These are phyloP conservation scores for Cicer cuneatum DNA, from an alignment of 306 rosid species.

Conservation along the genomic window DNA sequence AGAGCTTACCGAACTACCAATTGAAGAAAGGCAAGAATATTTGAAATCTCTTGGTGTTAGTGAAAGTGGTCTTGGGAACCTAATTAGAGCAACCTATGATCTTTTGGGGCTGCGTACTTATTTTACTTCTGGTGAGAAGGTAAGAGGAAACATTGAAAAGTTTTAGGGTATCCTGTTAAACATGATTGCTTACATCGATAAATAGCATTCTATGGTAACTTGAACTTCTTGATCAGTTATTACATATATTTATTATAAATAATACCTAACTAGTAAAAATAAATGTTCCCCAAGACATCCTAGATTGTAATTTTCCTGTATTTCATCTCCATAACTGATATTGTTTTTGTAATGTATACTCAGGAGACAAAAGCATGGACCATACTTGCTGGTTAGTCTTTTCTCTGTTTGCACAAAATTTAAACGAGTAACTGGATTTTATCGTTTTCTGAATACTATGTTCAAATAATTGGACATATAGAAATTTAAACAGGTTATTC, in stretches of 20 bases:
- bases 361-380: constrained; percentile 99
- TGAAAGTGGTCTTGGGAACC: constrained; percentile 97
- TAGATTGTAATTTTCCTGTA: background rate
- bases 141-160: constrained; percentile 45
- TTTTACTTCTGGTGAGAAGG: constrained; percentile 99
- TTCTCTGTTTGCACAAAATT: constrained; percentile 14
- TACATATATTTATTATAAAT: constrained; percentile 6
- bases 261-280: background rate
- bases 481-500: constrained; percentile 23
- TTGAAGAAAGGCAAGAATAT: constrained; percentile 87
- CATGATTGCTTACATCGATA: background rate
- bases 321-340: constrained; percentile 42
- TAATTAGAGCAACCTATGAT: constrained; percentile 84
- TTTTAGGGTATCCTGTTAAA: constrained; percentile 13
- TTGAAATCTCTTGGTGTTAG: constrained; percentile 86
- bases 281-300: constrained; percentile 11
- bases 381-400: constrained; percentile 81
- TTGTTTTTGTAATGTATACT: constrained; percentile 30
- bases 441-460: constrained; percentile 37
- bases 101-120: constrained; percentile 88
- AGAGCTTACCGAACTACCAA: constrained; percentile 85
- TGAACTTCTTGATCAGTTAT: constrained; percentile 9
- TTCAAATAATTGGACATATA: constrained; percentile 25
- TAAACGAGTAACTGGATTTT: constrained; percentile 26
- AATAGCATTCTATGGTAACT: constrained; percentile 10